Percentiles rank a stretch among this genome's conserved stretches.
Evolutionary conservation across 2,329 filamentous ascomycete species (phyloP).

Genomic region (Penicillium sp.): DNA sequence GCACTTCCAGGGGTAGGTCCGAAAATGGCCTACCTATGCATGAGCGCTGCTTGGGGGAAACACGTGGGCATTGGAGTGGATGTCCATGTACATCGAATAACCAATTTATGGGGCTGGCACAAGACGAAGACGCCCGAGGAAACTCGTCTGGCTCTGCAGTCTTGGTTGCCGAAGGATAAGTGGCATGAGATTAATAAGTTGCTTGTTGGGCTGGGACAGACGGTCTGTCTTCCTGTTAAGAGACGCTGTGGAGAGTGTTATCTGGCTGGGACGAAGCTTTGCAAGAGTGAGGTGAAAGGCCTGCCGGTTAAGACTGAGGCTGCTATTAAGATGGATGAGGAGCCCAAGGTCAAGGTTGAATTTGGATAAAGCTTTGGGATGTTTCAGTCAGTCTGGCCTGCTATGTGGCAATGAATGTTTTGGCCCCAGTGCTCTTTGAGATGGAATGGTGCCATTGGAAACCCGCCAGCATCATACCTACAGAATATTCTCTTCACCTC

Average conservation of each 20-base stretch:
- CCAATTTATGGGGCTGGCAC: conserved; percentile 91
- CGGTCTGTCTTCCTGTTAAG: conserved; percentile 74
- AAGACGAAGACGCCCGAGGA: conserved; percentile 75
- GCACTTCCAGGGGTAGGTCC: conserved; percentile 81
- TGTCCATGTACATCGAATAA: conserved; percentile 91
- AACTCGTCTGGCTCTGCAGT: conserved; percentile 68
- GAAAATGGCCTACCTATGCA: conserved; percentile 89
- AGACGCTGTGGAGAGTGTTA: conserved; percentile 80
- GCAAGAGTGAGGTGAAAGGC: conserved; percentile 63
- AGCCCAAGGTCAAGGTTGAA: conserved; percentile 26
- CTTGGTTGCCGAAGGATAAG: conserved; percentile 74
- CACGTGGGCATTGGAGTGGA: conserved; percentile 83
- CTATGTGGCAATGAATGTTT: too few species aligned
- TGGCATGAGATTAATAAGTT: conserved; percentile 93
- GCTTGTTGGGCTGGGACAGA: conserved; percentile 83
- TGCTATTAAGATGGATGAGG: conserved; percentile 13
- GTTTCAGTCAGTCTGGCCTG: too few species aligned
- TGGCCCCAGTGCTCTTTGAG: too few species aligned
- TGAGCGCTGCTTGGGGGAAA: conserved; percentile 68
- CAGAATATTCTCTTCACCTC: too few species aligned
- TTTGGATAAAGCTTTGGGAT: neutral
- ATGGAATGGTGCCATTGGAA: too few species aligned
- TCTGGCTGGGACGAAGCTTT: conserved; percentile 69
- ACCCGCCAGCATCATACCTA: too few species aligned
- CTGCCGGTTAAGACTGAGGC: conserved; percentile 54